phyloP scores from a whole-genome alignment of 2,329 filamentous ascomycete species.

The Colletotrichum gigasporum region DNA sequence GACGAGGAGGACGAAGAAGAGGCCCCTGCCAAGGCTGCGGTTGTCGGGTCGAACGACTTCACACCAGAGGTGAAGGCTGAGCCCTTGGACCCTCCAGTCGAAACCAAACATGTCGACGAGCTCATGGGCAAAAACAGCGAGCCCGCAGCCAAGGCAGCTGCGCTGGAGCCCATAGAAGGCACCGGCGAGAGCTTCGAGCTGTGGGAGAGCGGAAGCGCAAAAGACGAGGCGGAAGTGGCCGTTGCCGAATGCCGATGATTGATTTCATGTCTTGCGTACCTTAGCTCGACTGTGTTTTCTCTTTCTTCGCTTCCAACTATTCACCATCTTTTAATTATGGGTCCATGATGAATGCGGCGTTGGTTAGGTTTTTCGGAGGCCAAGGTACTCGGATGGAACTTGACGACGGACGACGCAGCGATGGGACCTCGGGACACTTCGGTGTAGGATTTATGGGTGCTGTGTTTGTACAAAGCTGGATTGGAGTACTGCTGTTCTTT shows the following conservation, averaged over 20 bases:
- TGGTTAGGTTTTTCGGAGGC: neutral
- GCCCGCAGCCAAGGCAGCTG: conserved; percentile 52
- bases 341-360: conserved; percentile 30
- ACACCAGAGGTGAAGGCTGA: conserved; percentile 38
- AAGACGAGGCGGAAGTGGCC: conserved; percentile 60
- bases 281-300: conserved; percentile 1
- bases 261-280: conserved; percentile 4
- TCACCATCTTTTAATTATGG: conserved; percentile 31
- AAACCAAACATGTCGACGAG: conserved; percentile 43
- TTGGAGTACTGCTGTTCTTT: conserved; percentile 18
- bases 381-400: conserved; percentile 11
- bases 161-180: conserved; percentile 65
- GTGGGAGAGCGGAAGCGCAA: conserved; percentile 75
- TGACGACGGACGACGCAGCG: conserved; percentile 3
- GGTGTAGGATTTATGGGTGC: conserved; percentile 1
- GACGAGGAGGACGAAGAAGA: conserved; percentile 60
- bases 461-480: conserved; percentile 15
- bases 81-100: conserved; percentile 23
- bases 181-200: conserved; percentile 71
- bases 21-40: conserved; percentile 11
- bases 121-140: conserved; percentile 49
- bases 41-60: conserved; percentile 36
- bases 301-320: conserved; percentile 28
- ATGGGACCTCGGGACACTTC: conserved; percentile 9
- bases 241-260: conserved; percentile 37